phyloP scores from a whole-genome alignment of 495 filamentous ascomycete genomes.

The Trichoderma reesei region DNA sequence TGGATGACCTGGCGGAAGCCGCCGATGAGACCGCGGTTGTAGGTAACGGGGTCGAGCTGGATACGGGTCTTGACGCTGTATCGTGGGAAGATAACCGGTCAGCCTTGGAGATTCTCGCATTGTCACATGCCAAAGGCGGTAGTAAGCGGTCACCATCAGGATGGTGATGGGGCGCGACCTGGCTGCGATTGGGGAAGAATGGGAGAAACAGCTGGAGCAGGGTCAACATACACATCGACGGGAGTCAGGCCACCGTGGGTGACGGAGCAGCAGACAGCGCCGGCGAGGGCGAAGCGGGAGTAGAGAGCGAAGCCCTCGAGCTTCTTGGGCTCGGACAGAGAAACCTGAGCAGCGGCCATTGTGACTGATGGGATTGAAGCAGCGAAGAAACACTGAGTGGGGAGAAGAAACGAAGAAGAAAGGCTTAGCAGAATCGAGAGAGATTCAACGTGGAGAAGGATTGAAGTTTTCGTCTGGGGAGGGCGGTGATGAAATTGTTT shows the following conservation, averaged over 20 bases:
- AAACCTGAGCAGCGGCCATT: constrained; percentile 1
- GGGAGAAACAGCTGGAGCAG: not conserved
- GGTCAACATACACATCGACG: constrained; percentile 81
- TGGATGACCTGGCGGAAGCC: constrained; percentile 76
- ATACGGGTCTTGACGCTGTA: constrained; percentile 88
- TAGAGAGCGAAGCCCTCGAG: constrained; percentile 50
- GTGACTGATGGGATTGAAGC: not conserved
- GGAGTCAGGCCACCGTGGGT: constrained; percentile 89
- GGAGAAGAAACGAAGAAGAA: not conserved
- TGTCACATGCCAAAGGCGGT: not conserved
- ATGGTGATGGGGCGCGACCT: too few relatives aligned
- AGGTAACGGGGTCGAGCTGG: constrained; percentile 82
- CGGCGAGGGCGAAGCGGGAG: constrained; percentile 83
- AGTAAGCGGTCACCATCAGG: not conserved
- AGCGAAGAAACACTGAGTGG: constrained; percentile 8
- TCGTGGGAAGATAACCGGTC: not conserved
- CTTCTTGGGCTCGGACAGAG: constrained; percentile 23
- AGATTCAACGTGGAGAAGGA: not conserved
- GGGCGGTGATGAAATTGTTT: not conserved
- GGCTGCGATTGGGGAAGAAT: too few relatives aligned
- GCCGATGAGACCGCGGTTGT: constrained; percentile 84
- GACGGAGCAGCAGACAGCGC: constrained; percentile 87
- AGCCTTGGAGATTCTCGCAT: not conserved
- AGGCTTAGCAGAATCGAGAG: not conserved
- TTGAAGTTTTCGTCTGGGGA: constrained; percentile 6